Evolutionary conservation across 1,284 basidiomycete genomes (phyloP).

Genomic region (Caloboletus firmus): DNA sequence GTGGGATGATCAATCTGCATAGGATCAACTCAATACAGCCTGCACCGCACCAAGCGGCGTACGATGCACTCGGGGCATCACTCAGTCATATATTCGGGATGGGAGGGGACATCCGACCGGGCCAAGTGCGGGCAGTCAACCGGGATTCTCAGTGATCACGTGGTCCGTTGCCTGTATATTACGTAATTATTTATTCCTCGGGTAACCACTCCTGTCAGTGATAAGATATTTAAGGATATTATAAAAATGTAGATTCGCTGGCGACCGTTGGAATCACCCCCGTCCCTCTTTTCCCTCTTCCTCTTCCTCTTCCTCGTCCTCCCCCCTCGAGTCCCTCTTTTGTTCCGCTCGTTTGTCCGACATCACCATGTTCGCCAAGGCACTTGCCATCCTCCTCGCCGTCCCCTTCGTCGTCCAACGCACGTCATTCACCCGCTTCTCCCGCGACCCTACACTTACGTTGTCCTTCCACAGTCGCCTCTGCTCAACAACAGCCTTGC

Average conservation of each 20-base stretch:
- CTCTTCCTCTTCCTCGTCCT: too few species aligned
- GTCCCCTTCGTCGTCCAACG: conserved; percentile 45
- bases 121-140: conserved; percentile 8
- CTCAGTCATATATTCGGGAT: conserved; percentile 49
- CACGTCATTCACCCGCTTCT: conserved; percentile 29
- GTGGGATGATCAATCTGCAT: conserved; percentile 63
- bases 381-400: conserved; percentile 44
- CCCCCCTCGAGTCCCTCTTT: conserved; percentile 16
- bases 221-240: too few species aligned
- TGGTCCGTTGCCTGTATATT: not conserved
- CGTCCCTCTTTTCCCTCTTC: not conserved
- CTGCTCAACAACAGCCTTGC: conserved; percentile 57
- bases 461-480: conserved; percentile 35
- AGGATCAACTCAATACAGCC: conserved; percentile 70
- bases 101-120: conserved; percentile 19
- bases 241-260: not conserved
- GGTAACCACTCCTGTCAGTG: too few species aligned
- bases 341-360: conserved; percentile 13
- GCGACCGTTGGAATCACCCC: not conserved
- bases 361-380: conserved; percentile 46
- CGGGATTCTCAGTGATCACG: not conserved
- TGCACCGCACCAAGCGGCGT: conserved; percentile 68
- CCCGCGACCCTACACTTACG: conserved; percentile 5
- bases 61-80: conserved; percentile 55
- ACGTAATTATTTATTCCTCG: conserved; percentile 8